A percentile compares a stretch with the other conserved stretches of the same genome.
phyloP scores from a whole-genome alignment of 768 basidiomycete species.

The Mycena sanguinolenta region DNA sequence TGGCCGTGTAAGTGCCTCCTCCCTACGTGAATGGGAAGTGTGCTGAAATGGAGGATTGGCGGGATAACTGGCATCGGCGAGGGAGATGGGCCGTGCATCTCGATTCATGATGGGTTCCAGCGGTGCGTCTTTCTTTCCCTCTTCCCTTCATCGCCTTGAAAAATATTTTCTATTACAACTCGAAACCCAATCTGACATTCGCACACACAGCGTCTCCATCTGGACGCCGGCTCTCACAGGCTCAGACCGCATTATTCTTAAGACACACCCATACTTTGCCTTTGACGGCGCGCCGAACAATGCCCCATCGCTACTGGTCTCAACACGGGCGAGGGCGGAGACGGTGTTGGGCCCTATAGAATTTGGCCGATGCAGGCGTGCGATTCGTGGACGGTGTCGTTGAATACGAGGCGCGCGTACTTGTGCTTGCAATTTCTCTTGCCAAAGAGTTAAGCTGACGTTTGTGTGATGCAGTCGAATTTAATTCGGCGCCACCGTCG shows the following conservation, averaged over 20 bases:
- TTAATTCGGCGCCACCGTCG: background rate
- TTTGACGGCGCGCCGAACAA: conserved; percentile 45
- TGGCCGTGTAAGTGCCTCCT: no score
- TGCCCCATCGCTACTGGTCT: conserved; percentile 38
- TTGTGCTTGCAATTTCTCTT: no score
- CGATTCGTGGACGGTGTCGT: conserved; percentile 58
- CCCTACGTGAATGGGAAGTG: no score
- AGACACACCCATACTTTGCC: conserved; percentile 4
- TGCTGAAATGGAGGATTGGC: no score
- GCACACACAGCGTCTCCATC: conserved; percentile 39
- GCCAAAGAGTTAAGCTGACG: no score
- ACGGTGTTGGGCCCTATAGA: conserved; percentile 45
- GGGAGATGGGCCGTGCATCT: no score
- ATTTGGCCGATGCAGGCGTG: conserved; percentile 56
- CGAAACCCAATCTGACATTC: no score
- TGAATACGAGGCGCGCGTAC: conserved; percentile 49
- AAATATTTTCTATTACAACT: no score
- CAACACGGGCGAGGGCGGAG: background rate
- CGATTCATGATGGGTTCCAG: no score
- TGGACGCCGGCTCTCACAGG: conserved; percentile 52
- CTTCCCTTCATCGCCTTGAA: no score
- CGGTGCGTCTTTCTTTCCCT: no score
- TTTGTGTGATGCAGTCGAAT: background rate
- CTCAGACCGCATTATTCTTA: conserved; percentile 11
- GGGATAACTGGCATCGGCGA: no score